These are phyloP conservation scores for Vitis riparia DNA, from an alignment of 164 flowering plant genomes.

Conservation along the genomic window DNA sequence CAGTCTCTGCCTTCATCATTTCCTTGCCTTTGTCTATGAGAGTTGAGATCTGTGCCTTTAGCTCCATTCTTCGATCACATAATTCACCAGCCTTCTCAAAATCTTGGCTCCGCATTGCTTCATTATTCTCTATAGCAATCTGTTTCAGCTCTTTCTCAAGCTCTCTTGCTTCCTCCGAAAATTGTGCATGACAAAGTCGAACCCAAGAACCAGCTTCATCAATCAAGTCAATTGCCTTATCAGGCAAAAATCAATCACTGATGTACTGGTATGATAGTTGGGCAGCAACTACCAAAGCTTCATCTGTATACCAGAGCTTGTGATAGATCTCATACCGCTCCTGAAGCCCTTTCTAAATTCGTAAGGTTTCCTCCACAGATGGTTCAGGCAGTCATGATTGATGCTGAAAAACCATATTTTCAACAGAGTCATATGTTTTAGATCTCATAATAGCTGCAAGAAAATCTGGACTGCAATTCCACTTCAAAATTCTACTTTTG, in stretches of 20 bases:
- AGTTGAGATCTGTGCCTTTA: conserved; percentile 64
- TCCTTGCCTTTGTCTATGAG: conserved; percentile 71
- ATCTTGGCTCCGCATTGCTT: conserved; percentile 89
- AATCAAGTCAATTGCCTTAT: conserved; percentile 94
- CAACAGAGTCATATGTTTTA: conserved; percentile 52
- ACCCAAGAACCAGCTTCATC: conserved; percentile 99
- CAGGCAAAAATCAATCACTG: conserved; percentile 98
- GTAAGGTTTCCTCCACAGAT: conserved; percentile 83
- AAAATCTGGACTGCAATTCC: conserved; percentile 90
- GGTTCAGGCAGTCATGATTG: conserved; percentile 95
- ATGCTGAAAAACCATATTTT: conserved; percentile 90
- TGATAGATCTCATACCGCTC: conserved; percentile 97
- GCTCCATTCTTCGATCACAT: conserved; percentile 78
- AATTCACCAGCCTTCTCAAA: conserved; percentile 93
- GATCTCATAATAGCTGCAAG: conserved; percentile 75
- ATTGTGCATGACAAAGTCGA: conserved; percentile 93
- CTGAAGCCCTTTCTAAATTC: conserved; percentile 84
- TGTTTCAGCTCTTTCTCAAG: conserved; percentile 93
- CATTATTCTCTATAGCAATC: conserved; percentile 86
- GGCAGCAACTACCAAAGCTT: conserved; percentile 84
- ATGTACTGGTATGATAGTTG: conserved; percentile 87
- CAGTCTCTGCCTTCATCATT: conserved; percentile 71
- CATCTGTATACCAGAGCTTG: conserved; percentile 94
- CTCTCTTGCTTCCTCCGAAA: conserved; percentile 93
- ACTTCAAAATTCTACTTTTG: conserved; percentile 62